phyloP scores from a whole-genome alignment of 1,139 yeast species.

The Sporopachydermia cereana region DNA sequence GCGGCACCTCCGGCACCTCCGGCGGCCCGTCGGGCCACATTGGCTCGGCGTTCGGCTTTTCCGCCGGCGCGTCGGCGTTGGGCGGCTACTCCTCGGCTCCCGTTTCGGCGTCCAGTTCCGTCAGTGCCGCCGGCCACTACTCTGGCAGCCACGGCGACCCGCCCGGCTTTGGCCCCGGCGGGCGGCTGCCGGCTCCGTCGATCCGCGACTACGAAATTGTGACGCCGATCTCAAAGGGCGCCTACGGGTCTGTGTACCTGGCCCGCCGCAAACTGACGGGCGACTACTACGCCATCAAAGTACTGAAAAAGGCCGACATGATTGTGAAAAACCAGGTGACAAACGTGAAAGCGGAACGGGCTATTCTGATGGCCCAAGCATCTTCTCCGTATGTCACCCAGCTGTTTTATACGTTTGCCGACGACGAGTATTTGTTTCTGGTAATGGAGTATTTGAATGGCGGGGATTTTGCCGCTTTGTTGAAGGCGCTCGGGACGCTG shows the following conservation, averaged over 20 bases:
- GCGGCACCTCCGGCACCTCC: no score
- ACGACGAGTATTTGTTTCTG: constrained; percentile 71
- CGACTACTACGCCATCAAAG: constrained; percentile 91
- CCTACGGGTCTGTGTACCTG: constrained; percentile 89
- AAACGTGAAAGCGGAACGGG: constrained; percentile 89
- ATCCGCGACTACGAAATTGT: constrained; percentile 83
- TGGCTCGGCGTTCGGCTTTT: neutral
- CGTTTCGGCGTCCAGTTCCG: no score
- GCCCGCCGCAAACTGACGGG: constrained; percentile 81
- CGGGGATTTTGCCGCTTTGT: constrained; percentile 86
- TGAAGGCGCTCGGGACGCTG: constrained; percentile 68
- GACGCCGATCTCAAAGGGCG: constrained; percentile 93
- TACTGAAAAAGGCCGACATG: constrained; percentile 91
- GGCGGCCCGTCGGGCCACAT: no score
- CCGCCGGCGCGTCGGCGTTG: no score
- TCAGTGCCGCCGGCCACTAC: neutral
- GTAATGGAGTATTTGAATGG: constrained; percentile 97
- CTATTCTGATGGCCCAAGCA: constrained; percentile 94
- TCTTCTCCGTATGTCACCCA: constrained; percentile 93
- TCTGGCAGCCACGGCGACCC: neutral
- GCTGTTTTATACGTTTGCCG: constrained; percentile 80
- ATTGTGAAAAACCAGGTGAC: constrained; percentile 92
- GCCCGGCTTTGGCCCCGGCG: neutral
- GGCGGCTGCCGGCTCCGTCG: constrained; percentile 42
- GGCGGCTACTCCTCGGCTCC: no score